Conservation (phyloP, 176 grass and related monocot species). For the Olyra latifolia region DNA sequence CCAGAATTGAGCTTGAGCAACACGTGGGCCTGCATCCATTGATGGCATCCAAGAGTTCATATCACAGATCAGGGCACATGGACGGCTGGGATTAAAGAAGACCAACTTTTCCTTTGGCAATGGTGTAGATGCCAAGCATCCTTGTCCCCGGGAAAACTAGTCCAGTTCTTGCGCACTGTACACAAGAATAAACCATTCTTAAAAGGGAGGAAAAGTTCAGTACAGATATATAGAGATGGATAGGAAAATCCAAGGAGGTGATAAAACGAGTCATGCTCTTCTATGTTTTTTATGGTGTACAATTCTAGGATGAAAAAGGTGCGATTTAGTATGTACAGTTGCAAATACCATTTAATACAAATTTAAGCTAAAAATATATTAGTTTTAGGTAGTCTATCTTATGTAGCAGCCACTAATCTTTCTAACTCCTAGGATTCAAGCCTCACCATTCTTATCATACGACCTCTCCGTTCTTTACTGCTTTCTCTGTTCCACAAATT, state of each 20-base stretch:
- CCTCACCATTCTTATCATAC: background rate
- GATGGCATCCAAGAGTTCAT: conserved; percentile 11
- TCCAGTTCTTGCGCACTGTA: conserved; percentile 34
- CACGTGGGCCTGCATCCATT: conserved; percentile 31
- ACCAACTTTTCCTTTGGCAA: conserved; percentile 11
- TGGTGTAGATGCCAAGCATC: conserved; percentile 51
- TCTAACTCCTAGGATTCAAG: too few relatives aligned
- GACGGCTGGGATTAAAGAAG: conserved; percentile 21
- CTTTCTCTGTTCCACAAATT: background rate
- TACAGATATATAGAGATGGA: background rate
- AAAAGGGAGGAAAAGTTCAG: background rate
- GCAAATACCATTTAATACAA: background rate
- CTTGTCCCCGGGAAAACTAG: conserved; percentile 36
- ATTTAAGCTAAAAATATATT: background rate
- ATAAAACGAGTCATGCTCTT: background rate
- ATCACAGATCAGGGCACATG: background rate
- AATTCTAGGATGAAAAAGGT: background rate
- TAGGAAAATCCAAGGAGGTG: background rate
- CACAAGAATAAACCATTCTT: background rate
- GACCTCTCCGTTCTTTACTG: background rate
- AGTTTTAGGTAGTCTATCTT: background rate
- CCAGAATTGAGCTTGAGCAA: background rate
- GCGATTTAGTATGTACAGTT: background rate
- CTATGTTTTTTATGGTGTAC: background rate
- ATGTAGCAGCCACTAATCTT: background rate